phyloP scores from a whole-genome alignment of 768 basidiomycete genomes.

The Trametes cingulata region DNA sequence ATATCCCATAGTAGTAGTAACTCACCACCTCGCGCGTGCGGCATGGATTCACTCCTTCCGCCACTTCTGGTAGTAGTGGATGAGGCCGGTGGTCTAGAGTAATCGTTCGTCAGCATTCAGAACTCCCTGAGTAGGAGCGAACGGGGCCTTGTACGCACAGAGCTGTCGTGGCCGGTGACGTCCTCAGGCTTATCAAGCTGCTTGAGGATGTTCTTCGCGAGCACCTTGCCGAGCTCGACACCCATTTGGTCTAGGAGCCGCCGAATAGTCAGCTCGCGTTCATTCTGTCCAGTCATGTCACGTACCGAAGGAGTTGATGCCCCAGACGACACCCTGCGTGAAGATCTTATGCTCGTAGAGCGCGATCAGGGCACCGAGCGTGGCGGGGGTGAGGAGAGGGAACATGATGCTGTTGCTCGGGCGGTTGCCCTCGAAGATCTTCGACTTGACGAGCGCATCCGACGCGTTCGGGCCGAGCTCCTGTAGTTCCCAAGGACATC shows the following conservation, averaged over 20 bases:
- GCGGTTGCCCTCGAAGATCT: constrained; percentile 97
- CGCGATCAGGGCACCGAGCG: constrained; percentile 85
- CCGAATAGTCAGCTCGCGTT: not conserved
- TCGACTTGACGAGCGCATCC: constrained; percentile 89
- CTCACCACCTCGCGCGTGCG: not conserved
- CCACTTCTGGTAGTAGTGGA: constrained; percentile 94
- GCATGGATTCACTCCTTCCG: constrained; percentile 53
- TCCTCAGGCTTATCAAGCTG: constrained; percentile 81
- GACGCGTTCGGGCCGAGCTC: constrained; percentile 70
- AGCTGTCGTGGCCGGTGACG: constrained; percentile 88
- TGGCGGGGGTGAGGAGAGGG: constrained; percentile 87
- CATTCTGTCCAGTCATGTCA: not conserved
- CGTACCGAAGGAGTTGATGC: constrained; percentile 96
- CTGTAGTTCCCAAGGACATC: constrained; percentile 9
- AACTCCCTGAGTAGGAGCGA: not conserved
- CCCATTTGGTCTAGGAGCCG: constrained; percentile 89
- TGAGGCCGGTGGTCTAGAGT: constrained; percentile 85
- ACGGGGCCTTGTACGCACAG: constrained; percentile 39
- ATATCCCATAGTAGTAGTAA: too few relatives aligned
- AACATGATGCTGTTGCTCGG: constrained; percentile 97
- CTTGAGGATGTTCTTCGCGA: constrained; percentile 93
- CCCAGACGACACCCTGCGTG: constrained; percentile 96
- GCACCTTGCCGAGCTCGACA: constrained; percentile 95
- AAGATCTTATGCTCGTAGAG: constrained; percentile 99
- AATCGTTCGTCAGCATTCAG: constrained; percentile 14